Evolutionary conservation across 2,329 filamentous ascomycete species (phyloP).

Genomic region (Beauveria scarabaeidicola): DNA sequence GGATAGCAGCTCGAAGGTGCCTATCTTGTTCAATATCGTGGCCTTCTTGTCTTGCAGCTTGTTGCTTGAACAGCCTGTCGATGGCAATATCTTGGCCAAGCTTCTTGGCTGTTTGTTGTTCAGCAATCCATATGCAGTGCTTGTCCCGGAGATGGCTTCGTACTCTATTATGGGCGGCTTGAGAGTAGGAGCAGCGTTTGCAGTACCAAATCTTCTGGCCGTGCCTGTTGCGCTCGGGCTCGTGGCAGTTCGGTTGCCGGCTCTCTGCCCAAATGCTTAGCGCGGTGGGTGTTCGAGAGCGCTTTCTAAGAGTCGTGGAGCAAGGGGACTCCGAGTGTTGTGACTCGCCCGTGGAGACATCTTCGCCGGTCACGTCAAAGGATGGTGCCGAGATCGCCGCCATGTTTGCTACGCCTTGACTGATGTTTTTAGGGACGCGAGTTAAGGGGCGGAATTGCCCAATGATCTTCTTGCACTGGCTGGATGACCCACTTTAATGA

Average conservation of each 20-base stretch:
- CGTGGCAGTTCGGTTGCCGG: background rate
- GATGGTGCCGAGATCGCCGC: background rate
- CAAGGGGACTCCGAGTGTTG: background rate
- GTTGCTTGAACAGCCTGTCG: background rate
- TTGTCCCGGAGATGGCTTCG: background rate
- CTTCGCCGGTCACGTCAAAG: background rate
- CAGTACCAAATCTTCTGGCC: conserved; percentile 2
- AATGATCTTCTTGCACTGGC: background rate
- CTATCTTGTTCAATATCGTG: background rate
- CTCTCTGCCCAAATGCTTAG: conserved; percentile 4
- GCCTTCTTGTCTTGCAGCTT: conserved; percentile 1
- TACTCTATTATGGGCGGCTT: conserved; percentile 2
- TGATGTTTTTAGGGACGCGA: background rate
- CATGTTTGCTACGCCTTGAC: background rate
- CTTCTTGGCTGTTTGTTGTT: conserved; percentile 1
- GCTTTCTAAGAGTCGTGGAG: background rate
- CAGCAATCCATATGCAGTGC: background rate
- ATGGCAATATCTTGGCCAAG: background rate
- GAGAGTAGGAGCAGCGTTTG: conserved; percentile 5
- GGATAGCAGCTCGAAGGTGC: background rate
- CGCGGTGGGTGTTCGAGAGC: background rate
- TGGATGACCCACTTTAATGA: conserved; percentile 1
- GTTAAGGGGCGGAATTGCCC: background rate
- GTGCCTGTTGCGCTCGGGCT: background rate
- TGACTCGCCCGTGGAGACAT: background rate